Evolutionary conservation across 352 stramenopile species (phyloP).

Genomic region (Globisporangium echinulatum): DNA sequence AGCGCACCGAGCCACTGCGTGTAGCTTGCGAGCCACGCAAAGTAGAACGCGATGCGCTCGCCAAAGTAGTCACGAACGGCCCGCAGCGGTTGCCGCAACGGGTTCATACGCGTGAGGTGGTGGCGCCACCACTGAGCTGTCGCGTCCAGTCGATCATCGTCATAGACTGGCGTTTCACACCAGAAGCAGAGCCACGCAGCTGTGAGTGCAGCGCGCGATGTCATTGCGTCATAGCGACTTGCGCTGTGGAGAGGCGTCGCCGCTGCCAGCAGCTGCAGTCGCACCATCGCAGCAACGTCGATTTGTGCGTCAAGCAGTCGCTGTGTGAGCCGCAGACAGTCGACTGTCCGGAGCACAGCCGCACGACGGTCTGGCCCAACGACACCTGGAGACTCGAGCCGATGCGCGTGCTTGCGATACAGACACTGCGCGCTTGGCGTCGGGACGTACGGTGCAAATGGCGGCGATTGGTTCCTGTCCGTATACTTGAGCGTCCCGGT

Average conservation of each 20-base stretch:
- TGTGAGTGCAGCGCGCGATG: conserved; percentile 19
- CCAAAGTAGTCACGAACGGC: conserved; percentile 84
- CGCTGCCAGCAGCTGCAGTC: conserved; percentile 20
- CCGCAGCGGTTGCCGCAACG: conserved; percentile 73
- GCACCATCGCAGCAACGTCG: conserved; percentile 24
- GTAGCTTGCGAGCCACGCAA: conserved; percentile 85
- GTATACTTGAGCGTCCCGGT: conserved; percentile 14
- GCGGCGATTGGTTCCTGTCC: conserved; percentile 16
- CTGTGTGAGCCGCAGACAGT: conserved; percentile 42
- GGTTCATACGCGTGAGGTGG: conserved; percentile 25
- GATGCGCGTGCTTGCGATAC: conserved; percentile 54
- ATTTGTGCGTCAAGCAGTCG: conserved; percentile 45
- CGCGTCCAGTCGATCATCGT: conserved; percentile 9
- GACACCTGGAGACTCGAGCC: conserved; percentile 31
- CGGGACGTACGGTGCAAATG: conserved; percentile 38
- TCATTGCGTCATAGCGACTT: conserved; percentile 43
- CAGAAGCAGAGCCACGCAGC: conserved; percentile 57
- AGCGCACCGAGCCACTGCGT: conserved; percentile 59
- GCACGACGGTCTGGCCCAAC: conserved; percentile 22
- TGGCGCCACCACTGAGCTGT: conserved; percentile 23
- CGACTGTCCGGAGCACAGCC: conserved; percentile 51
- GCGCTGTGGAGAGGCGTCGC: conserved; percentile 50
- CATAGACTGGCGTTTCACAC: conserved; percentile 5
- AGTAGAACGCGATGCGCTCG: conserved; percentile 86
- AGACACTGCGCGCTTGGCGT: conserved; percentile 51